Percentiles rank a stretch among this genome's conserved stretches.
These are phyloP conservation scores for Sorghum bicolor DNA, from an alignment of 176 grass and related monocot genomes.

Conservation along the genomic window DNA sequence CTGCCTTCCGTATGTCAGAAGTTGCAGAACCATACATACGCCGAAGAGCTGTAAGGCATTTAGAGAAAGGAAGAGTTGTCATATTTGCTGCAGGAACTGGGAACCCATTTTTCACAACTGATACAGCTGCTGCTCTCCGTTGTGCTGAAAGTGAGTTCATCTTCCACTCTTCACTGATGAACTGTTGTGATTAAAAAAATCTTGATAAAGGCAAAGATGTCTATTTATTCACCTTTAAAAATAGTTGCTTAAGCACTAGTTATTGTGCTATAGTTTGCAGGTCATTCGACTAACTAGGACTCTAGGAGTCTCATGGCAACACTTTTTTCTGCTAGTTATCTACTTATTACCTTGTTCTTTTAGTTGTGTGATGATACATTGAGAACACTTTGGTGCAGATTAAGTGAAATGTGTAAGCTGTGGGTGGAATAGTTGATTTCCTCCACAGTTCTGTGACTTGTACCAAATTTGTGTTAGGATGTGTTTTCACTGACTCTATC, in stretches of 20 bases:
- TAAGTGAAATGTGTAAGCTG: neutral
- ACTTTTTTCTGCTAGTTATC: neutral
- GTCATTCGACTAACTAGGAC: neutral
- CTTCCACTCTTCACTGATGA: slow-evolving; percentile 3
- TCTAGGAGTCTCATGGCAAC: neutral
- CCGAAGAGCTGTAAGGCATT: slow-evolving; percentile 82
- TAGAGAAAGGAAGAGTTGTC: slow-evolving; percentile 98
- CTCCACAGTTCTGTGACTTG: neutral
- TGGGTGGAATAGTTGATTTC: neutral
- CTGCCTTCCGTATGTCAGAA: slow-evolving; percentile 98
- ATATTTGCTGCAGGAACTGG: slow-evolving; percentile 99
- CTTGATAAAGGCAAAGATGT: neutral
- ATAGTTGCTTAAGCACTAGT: slow-evolving; percentile 3
- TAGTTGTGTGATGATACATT: neutral
- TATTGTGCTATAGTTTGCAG: neutral
- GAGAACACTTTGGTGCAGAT: neutral
- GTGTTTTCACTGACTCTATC: neutral
- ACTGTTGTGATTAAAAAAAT: neutral
- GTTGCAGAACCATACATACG: slow-evolving; percentile 98
- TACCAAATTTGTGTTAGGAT: neutral
- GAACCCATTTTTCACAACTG: slow-evolving; percentile 98
- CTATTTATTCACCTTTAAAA: neutral
- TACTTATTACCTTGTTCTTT: neutral
- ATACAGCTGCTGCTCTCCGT: slow-evolving; percentile 94
- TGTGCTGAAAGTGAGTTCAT: slow-evolving; percentile 96